A percentile compares a stretch with the other conserved stretches of the same genome.
Evolutionary conservation across 345 rosid species (phyloP).

Genomic region (Brassica incana): DNA sequence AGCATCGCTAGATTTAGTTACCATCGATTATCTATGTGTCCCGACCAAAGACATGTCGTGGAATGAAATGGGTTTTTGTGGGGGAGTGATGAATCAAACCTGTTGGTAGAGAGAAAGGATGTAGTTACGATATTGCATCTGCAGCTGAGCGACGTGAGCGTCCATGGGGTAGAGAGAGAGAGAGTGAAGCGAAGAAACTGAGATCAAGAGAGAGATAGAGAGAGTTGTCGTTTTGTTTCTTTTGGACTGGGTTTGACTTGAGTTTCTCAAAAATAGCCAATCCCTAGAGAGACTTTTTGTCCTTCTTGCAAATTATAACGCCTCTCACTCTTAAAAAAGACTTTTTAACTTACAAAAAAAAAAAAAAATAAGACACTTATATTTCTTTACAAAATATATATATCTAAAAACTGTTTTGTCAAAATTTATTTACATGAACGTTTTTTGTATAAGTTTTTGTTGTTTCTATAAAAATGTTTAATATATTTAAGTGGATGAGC

Average conservation of each 20-base stretch:
- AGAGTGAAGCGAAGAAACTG: slow-evolving; percentile 1
- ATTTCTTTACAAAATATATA: background rate
- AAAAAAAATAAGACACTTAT: background rate
- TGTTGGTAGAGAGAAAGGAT: slow-evolving; percentile 39
- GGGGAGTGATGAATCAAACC: slow-evolving; percentile 13
- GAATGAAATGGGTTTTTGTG: background rate
- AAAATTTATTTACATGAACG: too few relatives aligned
- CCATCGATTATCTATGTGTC: background rate
- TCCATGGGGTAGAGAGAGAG: slow-evolving; percentile 18
- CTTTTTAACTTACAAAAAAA: background rate
- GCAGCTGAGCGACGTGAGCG: slow-evolving; percentile 32
- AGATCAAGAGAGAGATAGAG: slow-evolving; percentile 21
- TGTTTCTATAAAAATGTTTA: too few relatives aligned
- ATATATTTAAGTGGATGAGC: too few relatives aligned
- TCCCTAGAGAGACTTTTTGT: slow-evolving; percentile 15
- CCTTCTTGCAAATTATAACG: background rate
- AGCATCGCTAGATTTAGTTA: background rate
- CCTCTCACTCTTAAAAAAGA: background rate
- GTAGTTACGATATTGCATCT: slow-evolving; percentile 30
- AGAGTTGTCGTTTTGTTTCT: background rate
- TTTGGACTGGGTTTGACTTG: slow-evolving; percentile 16
- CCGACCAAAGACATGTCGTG: background rate
- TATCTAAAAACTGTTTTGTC: too few relatives aligned
- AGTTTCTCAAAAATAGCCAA: slow-evolving; percentile 26
- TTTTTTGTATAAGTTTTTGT: background rate